A percentile compares a stretch with the other conserved stretches of the same genome.
Evolutionary conservation across 495 filamentous ascomycete genomes (phyloP).

Genomic region (Aspergillus saccharolyticus): DNA sequence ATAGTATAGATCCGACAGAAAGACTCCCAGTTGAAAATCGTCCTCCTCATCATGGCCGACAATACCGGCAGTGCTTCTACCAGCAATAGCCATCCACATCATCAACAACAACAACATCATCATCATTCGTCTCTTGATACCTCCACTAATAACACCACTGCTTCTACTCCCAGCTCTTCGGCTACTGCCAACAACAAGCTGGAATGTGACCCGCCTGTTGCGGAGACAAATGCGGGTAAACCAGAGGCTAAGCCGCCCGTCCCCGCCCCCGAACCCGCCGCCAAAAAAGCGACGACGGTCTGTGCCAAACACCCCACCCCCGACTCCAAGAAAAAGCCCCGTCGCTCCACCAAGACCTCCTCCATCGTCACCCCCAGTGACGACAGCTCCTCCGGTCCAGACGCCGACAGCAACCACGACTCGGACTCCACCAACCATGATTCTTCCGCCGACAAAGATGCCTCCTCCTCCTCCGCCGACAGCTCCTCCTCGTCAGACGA

Average conservation of each 20-base stretch:
- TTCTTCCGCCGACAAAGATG: conserved; percentile 23
- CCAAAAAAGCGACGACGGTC: conserved; percentile 21
- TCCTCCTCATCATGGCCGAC: conserved; percentile 1
- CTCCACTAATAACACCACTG: conserved; percentile 23
- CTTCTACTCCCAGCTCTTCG: conserved; percentile 11
- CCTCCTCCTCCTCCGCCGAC: conserved; percentile 26
- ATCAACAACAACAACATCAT: neutral
- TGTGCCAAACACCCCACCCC: conserved; percentile 36
- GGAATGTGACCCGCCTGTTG: conserved; percentile 17
- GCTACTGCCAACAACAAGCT: conserved; percentile 20
- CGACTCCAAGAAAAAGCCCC: conserved; percentile 32
- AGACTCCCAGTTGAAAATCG: neutral
- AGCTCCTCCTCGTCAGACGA: conserved; percentile 28
- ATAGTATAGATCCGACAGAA: neutral
- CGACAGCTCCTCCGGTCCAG: conserved; percentile 23
- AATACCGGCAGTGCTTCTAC: neutral
- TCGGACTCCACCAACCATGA: conserved; percentile 16
- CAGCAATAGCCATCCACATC: neutral
- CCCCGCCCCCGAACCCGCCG: conserved; percentile 22
- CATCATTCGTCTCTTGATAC: conserved; percentile 15
- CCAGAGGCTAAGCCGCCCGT: conserved; percentile 25
- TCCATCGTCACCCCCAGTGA: conserved; percentile 23
- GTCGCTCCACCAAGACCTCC: conserved; percentile 24
- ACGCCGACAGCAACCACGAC: conserved; percentile 14
- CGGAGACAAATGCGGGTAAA: conserved; percentile 21